Percentiles rank a stretch among this genome's conserved stretches.
Conservation (phyloP, 2,329 filamentous ascomycete genomes). For the Fusarium sp. region DNA sequence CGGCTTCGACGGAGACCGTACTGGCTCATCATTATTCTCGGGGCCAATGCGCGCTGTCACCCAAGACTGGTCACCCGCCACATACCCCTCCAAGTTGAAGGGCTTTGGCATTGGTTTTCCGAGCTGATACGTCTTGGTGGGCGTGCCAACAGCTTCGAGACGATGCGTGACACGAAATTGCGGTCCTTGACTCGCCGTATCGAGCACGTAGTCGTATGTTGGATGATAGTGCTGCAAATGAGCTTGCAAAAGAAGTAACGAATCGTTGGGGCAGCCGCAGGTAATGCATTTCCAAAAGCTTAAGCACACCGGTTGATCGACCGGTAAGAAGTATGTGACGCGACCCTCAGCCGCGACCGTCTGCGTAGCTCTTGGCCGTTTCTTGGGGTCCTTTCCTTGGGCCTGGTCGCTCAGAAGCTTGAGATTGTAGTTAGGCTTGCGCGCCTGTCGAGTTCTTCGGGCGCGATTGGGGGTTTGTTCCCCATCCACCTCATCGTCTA, state of each 20-base stretch:
- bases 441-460: constrained; percentile 63
- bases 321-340: constrained; percentile 63
- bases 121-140: constrained; percentile 60
- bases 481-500: constrained; percentile 63
- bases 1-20: constrained; percentile 45
- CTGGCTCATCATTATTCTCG: constrained; percentile 47
- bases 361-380: constrained; percentile 49
- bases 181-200: constrained; percentile 55
- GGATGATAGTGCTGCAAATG: constrained; percentile 65
- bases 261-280: constrained; percentile 64
- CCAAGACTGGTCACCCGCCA: constrained; percentile 65
- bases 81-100: constrained; percentile 62
- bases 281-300: constrained; percentile 67
- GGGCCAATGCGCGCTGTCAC: constrained; percentile 60
- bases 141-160: constrained; percentile 48
- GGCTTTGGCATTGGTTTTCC: constrained; percentile 57
- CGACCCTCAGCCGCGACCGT: constrained; percentile 56
- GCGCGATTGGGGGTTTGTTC: constrained; percentile 68
- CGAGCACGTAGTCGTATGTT: constrained; percentile 61
- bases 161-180: constrained; percentile 59
- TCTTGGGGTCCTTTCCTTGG: constrained; percentile 67
- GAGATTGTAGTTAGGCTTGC: constrained; percentile 70
- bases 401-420: constrained; percentile 73
- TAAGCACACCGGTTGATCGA: constrained; percentile 62
- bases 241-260: constrained; percentile 63